Percentiles rank a stretch among this genome's conserved stretches.
These are phyloP conservation scores for Suillus alpinus DNA, from an alignment of 768 basidiomycete genomes.

Conservation along the genomic window DNA sequence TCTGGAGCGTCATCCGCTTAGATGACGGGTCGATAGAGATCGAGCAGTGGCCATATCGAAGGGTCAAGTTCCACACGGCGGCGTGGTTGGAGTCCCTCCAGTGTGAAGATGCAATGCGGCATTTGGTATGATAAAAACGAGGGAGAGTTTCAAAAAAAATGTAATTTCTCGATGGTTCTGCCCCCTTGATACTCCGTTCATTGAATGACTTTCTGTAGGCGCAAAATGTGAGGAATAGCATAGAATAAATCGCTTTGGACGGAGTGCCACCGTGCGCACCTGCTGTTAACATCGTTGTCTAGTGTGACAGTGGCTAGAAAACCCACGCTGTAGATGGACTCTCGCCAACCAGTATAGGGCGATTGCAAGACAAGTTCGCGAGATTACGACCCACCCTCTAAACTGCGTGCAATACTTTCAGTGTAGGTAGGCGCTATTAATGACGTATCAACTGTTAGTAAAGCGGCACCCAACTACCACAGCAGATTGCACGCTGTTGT, in stretches of 20 bases:
- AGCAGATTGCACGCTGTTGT: background rate
- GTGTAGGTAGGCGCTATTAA: background rate
- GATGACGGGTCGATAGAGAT: constrained; percentile 38
- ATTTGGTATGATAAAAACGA: background rate
- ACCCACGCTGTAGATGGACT: background rate
- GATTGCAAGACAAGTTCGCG: background rate
- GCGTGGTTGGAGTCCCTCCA: constrained; percentile 69
- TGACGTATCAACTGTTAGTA: background rate
- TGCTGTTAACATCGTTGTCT: background rate
- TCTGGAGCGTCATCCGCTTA: constrained; percentile 48
- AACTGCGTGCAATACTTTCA: background rate
- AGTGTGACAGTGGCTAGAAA: background rate
- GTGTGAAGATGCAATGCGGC: constrained; percentile 52
- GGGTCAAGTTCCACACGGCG: constrained; percentile 47
- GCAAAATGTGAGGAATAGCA: background rate
- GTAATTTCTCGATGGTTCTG: background rate
- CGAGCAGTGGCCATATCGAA: constrained; percentile 55
- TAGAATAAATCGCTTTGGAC: background rate
- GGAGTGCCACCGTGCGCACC: background rate
- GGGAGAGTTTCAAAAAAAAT: background rate
- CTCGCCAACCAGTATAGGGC: too few relatives aligned
- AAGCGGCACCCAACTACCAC: background rate
- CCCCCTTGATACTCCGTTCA: background rate
- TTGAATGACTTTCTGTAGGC: background rate
- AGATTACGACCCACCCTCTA: background rate